These are phyloP conservation scores for Lentinus tigrinus DNA, from an alignment of 768 basidiomycete species.

Conservation along the genomic window DNA sequence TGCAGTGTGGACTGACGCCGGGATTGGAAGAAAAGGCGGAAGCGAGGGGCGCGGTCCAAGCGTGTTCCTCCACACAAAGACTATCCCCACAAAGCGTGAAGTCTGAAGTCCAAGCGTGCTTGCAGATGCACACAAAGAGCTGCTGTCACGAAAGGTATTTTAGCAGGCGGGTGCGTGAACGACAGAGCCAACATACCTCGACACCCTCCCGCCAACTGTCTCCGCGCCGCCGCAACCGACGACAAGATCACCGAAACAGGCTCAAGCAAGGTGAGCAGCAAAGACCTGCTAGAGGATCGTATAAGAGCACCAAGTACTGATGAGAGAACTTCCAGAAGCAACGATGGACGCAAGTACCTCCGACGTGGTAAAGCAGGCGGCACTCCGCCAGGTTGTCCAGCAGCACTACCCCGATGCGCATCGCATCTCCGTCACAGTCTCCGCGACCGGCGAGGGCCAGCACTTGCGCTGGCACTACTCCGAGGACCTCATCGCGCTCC, in stretches of 20 bases:
- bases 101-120: not conserved
- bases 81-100: not conserved
- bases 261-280: too few species aligned
- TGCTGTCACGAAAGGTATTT: constrained; percentile 9
- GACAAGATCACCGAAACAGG: not conserved
- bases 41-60: not conserved
- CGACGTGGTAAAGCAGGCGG: not conserved
- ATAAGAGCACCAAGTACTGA: too few species aligned
- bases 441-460: constrained; percentile 2
- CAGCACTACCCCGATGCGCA: not conserved
- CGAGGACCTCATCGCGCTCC: not conserved
- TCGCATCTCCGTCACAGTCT: not conserved
- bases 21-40: not conserved
- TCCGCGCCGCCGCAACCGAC: not conserved
- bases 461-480: constrained; percentile 10
- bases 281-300: too few species aligned
- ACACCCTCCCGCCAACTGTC: not conserved
- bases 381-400: not conserved
- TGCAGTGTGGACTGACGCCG: not conserved
- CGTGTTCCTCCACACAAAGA: not conserved
- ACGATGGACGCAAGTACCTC: constrained; percentile 4
- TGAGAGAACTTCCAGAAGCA: not conserved
- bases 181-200: not conserved
- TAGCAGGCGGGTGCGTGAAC: not conserved
- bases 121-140: constrained; percentile 4